Evolutionary conservation across 2,329 filamentous ascomycete species (phyloP).

Genomic region (Plectosphaerella cucumerina): DNA sequence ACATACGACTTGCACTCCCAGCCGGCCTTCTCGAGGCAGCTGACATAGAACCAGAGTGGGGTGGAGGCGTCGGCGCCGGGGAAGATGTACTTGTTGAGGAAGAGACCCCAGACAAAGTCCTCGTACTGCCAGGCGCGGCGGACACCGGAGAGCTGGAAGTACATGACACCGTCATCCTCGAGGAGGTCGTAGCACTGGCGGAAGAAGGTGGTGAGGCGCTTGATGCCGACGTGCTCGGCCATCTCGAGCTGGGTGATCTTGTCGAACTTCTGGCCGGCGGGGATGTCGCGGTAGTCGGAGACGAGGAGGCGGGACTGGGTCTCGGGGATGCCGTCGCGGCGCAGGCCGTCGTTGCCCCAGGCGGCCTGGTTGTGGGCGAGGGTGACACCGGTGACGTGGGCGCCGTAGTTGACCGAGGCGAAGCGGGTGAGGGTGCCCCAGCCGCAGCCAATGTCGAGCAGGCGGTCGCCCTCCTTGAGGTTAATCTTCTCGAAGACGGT

Average conservation of each 20-base stretch:
- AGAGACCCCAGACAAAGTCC: constrained; percentile 95
- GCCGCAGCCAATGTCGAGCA: constrained; percentile 95
- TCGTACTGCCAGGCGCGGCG: constrained; percentile 97
- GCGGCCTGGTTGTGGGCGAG: constrained; percentile 94
- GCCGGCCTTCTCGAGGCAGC: constrained; percentile 78
- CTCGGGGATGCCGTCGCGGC: constrained; percentile 76
- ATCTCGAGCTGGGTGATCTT: constrained; percentile 98
- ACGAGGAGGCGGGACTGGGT: constrained; percentile 89
- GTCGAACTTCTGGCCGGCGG: constrained; percentile 71
- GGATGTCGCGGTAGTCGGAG: constrained; percentile 96
- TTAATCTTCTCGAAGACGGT: constrained; percentile 95
- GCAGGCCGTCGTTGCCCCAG: constrained; percentile 90
- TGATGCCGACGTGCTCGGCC: constrained; percentile 97
- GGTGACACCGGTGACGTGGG: constrained; percentile 82
- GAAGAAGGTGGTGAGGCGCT: constrained; percentile 77
- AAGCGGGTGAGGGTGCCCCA: constrained; percentile 97
- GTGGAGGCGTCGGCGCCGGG: constrained; percentile 94
- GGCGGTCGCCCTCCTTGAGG: constrained; percentile 71
- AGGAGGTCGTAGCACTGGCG: constrained; percentile 92
- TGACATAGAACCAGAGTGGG: constrained; percentile 82
- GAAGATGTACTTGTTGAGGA: constrained; percentile 99
- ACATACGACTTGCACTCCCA: constrained; percentile 71
- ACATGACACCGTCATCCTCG: constrained; percentile 93
- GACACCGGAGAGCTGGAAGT: constrained; percentile 91
- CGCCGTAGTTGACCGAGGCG: constrained; percentile 87